A percentile compares a stretch with the other conserved stretches of the same genome.
These are phyloP conservation scores for Violaceomyces palustris DNA, from an alignment of 1,284 basidiomycete species.

Conservation along the genomic window DNA sequence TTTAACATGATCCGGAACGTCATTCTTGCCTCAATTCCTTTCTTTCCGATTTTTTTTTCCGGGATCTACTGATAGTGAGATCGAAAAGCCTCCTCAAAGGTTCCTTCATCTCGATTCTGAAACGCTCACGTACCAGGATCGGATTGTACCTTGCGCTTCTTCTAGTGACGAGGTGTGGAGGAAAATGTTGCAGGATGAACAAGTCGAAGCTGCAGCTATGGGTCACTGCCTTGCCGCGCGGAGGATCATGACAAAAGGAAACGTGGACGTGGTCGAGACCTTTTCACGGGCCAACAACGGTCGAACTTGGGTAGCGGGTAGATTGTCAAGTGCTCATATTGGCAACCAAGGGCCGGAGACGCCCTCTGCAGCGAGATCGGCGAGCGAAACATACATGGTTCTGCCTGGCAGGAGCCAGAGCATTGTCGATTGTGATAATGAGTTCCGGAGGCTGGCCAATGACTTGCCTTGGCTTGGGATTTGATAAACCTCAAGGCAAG, in stretches of 20 bases:
- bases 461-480: constrained; percentile 30
- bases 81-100: constrained; percentile 1
- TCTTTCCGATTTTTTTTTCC: no score
- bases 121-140: constrained; percentile 12
- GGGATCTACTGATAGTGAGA: no score
- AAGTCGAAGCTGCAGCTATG: constrained; percentile 13
- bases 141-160: no score
- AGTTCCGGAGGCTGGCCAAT: constrained; percentile 22
- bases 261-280: constrained; percentile 16
- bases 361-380: no score
- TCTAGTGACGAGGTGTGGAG: not conserved
- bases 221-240: constrained; percentile 20
- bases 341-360: no score
- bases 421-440: constrained; percentile 25
- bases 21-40: no score
- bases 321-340: no score
- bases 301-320: constrained; percentile 21
- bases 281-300: constrained; percentile 29
- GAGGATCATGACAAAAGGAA: constrained; percentile 13
- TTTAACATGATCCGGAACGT: no score
- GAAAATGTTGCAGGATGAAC: constrained; percentile 12
- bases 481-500: no score
- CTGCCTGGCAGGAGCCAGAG: constrained; percentile 25
- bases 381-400: constrained; percentile 25
- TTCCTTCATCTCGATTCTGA: constrained; percentile 24